These are phyloP conservation scores for Homolaphlyctis polyrhiza DNA, from an alignment of 371 early-diverging fungal species.

Conservation along the genomic window DNA sequence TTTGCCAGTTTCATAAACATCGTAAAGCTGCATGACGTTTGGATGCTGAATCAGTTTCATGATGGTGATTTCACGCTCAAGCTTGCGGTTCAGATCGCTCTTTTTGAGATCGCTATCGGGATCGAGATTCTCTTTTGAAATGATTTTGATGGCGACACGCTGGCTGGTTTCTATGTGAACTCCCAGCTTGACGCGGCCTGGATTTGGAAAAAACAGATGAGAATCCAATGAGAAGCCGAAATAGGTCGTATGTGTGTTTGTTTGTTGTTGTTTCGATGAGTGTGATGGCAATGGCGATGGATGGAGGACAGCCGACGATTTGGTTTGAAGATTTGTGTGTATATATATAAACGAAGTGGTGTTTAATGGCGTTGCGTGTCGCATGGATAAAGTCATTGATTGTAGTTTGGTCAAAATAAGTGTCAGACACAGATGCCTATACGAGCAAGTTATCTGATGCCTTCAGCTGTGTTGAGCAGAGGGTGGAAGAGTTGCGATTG, in stretches of 20 bases:
- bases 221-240: background rate
- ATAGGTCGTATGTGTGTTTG: background rate
- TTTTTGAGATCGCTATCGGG: slow-evolving; percentile 23
- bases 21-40: slow-evolving; percentile 80
- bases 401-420: too few species aligned
- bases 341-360: too few species aligned
- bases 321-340: background rate
- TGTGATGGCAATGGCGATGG: background rate
- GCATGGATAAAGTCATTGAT: too few species aligned
- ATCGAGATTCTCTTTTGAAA: slow-evolving; percentile 46
- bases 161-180: slow-evolving; percentile 67
- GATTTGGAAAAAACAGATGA: too few species aligned
- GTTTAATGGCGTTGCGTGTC: too few species aligned
- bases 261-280: background rate
- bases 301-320: background rate
- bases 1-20: slow-evolving; percentile 84
- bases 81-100: slow-evolving; percentile 58
- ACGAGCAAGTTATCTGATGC: too few species aligned
- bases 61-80: slow-evolving; percentile 90
- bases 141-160: slow-evolving; percentile 88
- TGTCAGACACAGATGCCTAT: too few species aligned
- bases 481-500: too few species aligned
- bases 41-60: slow-evolving; percentile 92
- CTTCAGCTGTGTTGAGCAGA: too few species aligned
- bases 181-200: slow-evolving; percentile 76